These are phyloP conservation scores for Kandelia obovata DNA, from an alignment of 345 rosid genomes.

Conservation along the genomic window DNA sequence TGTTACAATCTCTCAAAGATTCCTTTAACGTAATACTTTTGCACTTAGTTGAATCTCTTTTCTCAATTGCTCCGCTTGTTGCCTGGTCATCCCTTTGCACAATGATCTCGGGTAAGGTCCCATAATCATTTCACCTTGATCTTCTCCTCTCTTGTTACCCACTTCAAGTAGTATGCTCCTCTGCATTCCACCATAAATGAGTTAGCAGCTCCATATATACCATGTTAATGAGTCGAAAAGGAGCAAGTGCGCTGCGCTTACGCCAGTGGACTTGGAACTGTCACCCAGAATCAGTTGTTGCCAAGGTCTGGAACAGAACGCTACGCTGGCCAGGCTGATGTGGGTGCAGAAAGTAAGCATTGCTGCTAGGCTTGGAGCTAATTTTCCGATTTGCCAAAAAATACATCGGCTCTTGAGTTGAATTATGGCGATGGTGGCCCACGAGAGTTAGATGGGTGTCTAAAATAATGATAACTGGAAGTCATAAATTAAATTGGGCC, in stretches of 20 bases:
- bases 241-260: slow-evolving; percentile 30
- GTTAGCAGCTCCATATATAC: too few relatives aligned
- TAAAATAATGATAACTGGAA: too few relatives aligned
- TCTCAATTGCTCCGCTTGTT: slow-evolving; percentile 78
- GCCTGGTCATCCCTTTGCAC: slow-evolving; percentile 86
- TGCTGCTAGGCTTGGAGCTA: slow-evolving; percentile 74
- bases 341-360: slow-evolving; percentile 87
- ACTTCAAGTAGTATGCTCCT: slow-evolving; percentile 80
- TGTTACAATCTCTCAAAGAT: slow-evolving; percentile 59
- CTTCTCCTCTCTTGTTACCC: slow-evolving; percentile 87
- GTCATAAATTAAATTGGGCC: too few relatives aligned
- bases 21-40: slow-evolving; percentile 86
- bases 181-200: slow-evolving; percentile 28
- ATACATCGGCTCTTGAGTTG: slow-evolving; percentile 30
- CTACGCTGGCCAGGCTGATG: slow-evolving; percentile 95
- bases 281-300: slow-evolving; percentile 89
- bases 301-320: slow-evolving; percentile 78
- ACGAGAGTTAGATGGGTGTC: too few relatives aligned
- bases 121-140: slow-evolving; percentile 70
- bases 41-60: slow-evolving; percentile 73
- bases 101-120: slow-evolving; percentile 51
- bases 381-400: too few relatives aligned
- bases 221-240: background rate
- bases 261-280: slow-evolving; percentile 76
- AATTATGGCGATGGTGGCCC: too few relatives aligned